Percentiles rank a stretch among this genome's conserved stretches.
Conservation (phyloP, 2,329 filamentous ascomycete species). For the Paecilomyces dactylethromorphus region DNA sequence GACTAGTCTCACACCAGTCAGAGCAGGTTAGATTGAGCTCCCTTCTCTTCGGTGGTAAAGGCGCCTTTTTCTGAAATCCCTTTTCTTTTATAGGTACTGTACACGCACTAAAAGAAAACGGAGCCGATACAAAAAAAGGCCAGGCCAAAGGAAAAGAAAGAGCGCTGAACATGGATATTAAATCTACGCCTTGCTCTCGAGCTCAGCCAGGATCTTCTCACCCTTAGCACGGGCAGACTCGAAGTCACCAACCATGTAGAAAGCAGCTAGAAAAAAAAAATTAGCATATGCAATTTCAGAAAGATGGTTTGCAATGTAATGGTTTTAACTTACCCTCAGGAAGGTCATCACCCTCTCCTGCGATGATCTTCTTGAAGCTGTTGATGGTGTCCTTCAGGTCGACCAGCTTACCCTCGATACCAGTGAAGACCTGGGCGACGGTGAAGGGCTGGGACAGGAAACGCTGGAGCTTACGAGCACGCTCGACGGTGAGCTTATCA, state of each 20-base stretch:
- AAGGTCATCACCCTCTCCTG: slow-evolving; percentile 89
- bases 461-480: slow-evolving; percentile 99
- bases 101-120: slow-evolving; percentile 33
- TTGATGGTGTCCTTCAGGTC: slow-evolving; percentile 97
- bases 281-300: slow-evolving; percentile 12
- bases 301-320: slow-evolving; percentile 4
- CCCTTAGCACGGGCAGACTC: slow-evolving; percentile 90
- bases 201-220: slow-evolving; percentile 98
- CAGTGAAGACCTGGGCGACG: slow-evolving; percentile 62
- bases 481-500: slow-evolving; percentile 99
- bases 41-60: slow-evolving; percentile 8
- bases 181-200: slow-evolving; percentile 56
- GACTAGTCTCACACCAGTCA: slow-evolving; percentile 11
- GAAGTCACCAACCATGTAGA: slow-evolving; percentile 99
- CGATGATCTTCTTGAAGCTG: slow-evolving; percentile 96
- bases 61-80: slow-evolving; percentile 11
- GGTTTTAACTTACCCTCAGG: slow-evolving; percentile 72
- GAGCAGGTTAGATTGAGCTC: slow-evolving; percentile 5
- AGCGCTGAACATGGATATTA: slow-evolving; percentile 29
- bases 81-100: slow-evolving; percentile 33
- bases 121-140: slow-evolving; percentile 23
- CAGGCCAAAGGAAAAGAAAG: slow-evolving; percentile 22
- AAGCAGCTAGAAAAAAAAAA: slow-evolving; percentile 44
- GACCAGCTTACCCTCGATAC: slow-evolving; percentile 94
- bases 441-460: slow-evolving; percentile 99